Evolutionary conservation across 352 stramenopile genomes (phyloP), one percentile per base, ranked within the genome.

Genomic region (Phytophthora podocarpi): DNA sequence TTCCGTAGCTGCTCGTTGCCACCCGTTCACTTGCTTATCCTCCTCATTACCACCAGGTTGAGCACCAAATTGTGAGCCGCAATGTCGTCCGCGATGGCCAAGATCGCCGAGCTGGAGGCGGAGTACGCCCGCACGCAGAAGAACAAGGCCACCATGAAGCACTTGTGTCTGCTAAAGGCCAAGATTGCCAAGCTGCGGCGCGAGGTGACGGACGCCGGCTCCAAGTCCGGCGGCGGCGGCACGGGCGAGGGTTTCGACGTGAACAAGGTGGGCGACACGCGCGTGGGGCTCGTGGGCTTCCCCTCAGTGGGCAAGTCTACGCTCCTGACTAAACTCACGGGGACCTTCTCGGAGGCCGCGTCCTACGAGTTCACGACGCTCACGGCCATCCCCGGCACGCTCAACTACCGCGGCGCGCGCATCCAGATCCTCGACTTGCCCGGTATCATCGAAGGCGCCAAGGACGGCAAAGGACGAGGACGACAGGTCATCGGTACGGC

Each of bases 101-200:
- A 85, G 64, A 96, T 96, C 80, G 73, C 85, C 49, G 85, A 94
- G 70, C 71, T 96, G 45, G 85, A 96, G 68, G 45, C 70, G 39
- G 87, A 99, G 84, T 99, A 99, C 84, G 85, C 92, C 45, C 83
- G 96, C 59, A 99, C 97, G 70, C 98, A 99, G 87, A 99, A 99
- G 85, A 99, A 99, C 79, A 99, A 99, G 82, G 98, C 98, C 37
- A 99, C 97, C 1, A 98, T 99, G 80, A 98, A 98, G 82, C 98
- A 99, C 55, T 75, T 99, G 67, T 98, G 96, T 65, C 87, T 98
- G 48, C 84, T 99, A 45, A 99, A 99, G 81, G 96, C 96, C 56
- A 98, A 98, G 72, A 96, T 99, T 63, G 95, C 97, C 59, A 99
- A 99, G 81, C 75, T 99, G 46, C 89, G 94, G 23, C 94, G 88